A percentile compares a stretch with the other conserved stretches of the same genome.
Evolutionary conservation across 208 protist species (phyloP).

Genomic region (Endotrypanum monterogeii): DNA sequence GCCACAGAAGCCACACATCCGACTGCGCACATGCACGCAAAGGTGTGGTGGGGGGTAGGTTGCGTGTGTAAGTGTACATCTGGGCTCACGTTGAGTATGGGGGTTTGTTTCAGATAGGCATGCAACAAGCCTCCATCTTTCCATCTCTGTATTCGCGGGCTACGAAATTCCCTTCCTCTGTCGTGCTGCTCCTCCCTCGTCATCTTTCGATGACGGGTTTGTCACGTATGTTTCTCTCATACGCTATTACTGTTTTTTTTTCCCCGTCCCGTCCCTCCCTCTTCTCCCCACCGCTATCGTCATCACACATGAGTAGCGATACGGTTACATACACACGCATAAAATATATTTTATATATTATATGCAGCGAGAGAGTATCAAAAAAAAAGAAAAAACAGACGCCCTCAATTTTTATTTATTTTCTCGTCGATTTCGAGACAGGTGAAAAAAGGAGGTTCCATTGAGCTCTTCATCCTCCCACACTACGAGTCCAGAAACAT

Average conservation of each 20-base stretch:
- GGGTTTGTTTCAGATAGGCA: too few relatives aligned
- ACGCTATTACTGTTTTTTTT: background rate
- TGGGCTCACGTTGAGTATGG: too few relatives aligned
- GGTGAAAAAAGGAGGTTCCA: background rate
- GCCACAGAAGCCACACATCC: background rate
- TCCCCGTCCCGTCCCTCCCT: background rate
- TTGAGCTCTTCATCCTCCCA: background rate
- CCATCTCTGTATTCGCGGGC: background rate
- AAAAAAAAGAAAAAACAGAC: too few relatives aligned
- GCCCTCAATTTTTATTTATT: too few relatives aligned
- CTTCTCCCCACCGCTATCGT: background rate
- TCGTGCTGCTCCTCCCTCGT: too few relatives aligned
- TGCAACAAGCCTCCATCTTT: background rate
- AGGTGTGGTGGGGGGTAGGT: too few relatives aligned
- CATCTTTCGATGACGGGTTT: background rate
- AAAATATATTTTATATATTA: too few relatives aligned
- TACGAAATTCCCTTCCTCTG: background rate
- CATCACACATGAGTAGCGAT: too few relatives aligned
- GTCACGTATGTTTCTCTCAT: background rate
- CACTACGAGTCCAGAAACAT: background rate
- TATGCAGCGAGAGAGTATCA: too few relatives aligned
- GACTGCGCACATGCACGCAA: background rate
- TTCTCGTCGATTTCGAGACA: too few relatives aligned
- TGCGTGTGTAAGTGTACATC: background rate
- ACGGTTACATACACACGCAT: too few relatives aligned